Evolutionary conservation across 805 yeast species (phyloP), one percentile per base, ranked within the genome.

Genomic region (Sungouiozyma ichnusensis): DNA sequence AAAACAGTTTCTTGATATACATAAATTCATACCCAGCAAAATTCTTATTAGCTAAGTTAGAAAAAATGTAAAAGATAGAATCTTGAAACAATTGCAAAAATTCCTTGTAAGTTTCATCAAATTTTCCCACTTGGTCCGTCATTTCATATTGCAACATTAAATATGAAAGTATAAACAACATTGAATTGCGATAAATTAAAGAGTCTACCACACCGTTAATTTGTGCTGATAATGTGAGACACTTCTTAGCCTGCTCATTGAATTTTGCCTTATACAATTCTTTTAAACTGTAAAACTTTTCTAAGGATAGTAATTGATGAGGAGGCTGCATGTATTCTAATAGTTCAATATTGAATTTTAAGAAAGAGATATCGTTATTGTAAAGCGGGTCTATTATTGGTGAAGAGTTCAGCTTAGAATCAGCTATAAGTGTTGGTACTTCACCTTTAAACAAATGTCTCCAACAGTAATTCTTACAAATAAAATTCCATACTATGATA

Each of bases 21-120:
- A 55, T 41, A 34, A 57, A 58, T 44, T 58, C 63, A 47, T 52
- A 49, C 37, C 62, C 63, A 9, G 58, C 58, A 44, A 57, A 53
- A 40, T 49, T 55, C 35, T 51, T 45, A 37, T 53, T 56, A 15
- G 63, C 63, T 34, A 58, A 45, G 36, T 57, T 57, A 5, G 63
- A 58, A 39, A 58, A 58, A 8, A 56, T 49, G 43, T 46, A 58
- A 40, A 58, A 56, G n/a, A 58, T 43, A 15, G 59, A 50, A 37
- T 55, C 61, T 39, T 57, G 60, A 3, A 51, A 36, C 16, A 55
- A 34, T 36, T 54, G 53, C 32, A 58, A 41, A 36, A 55, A 51
- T 14, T 55, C 61, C 29, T 46, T 48, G 31, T 51, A 49, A 15
- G 40, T 41, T 19, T 46, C 51, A 18, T 38, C 40, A 37, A 54